These are phyloP conservation scores for Fusarium beomiforme DNA, from an alignment of 2,329 filamentous ascomycete species.

Conservation along the genomic window DNA sequence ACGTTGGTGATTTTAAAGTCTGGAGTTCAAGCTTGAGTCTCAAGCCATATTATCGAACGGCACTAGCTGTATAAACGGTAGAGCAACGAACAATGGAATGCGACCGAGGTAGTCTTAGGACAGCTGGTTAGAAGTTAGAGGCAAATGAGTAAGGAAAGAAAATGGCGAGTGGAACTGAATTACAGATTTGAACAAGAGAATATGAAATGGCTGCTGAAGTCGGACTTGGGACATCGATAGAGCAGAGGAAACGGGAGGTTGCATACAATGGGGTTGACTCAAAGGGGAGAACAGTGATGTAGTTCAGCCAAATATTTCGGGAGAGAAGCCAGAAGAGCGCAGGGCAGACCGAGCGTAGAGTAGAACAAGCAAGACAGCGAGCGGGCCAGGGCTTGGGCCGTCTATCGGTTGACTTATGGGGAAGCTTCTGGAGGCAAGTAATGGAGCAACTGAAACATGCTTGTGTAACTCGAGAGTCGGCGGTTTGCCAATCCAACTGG, in stretches of 20 bases:
- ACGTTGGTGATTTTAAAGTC: slow-evolving; percentile 16
- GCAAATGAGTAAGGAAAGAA: not conserved
- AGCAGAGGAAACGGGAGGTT: slow-evolving; percentile 5
- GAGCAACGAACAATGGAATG: slow-evolving; percentile 1
- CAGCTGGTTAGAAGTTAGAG: slow-evolving; percentile 14
- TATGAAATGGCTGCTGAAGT: not conserved
- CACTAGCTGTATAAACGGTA: slow-evolving; percentile 10
- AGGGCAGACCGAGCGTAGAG: slow-evolving; percentile 4
- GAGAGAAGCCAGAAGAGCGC: slow-evolving; percentile 1
- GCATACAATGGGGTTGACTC: slow-evolving; percentile 6
- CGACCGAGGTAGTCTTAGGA: not conserved
- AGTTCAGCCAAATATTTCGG: slow-evolving; percentile 6
- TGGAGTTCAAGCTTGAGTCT: slow-evolving; percentile 3
- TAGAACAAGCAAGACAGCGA: slow-evolving; percentile 10
- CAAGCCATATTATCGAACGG: slow-evolving; percentile 13
- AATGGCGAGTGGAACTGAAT: slow-evolving; percentile 6
- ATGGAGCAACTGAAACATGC: slow-evolving; percentile 49
- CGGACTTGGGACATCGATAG: not conserved
- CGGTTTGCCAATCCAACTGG: slow-evolving; percentile 43
- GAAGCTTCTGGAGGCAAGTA: slow-evolving; percentile 38
- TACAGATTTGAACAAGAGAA: not conserved
- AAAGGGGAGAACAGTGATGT: slow-evolving; percentile 1
- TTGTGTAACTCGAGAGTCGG: slow-evolving; percentile 47
- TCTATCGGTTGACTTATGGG: slow-evolving; percentile 34
- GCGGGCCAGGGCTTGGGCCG: slow-evolving; percentile 3